Base-by-base conservation (phyloP, 306 rosid genomes). In the Hippophae rhamnoides region DNA sequence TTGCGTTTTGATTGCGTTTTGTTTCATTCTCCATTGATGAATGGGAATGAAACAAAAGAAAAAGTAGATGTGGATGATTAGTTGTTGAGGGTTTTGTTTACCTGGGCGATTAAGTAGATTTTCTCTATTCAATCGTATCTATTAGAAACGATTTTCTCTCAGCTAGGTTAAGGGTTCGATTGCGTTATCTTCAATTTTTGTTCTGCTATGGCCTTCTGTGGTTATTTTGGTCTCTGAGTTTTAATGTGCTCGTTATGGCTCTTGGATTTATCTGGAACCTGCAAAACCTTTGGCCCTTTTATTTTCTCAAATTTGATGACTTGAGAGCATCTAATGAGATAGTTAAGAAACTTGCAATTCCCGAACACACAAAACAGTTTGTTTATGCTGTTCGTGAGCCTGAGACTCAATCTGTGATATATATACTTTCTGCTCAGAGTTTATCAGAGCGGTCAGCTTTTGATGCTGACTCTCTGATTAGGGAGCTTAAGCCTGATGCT, bases 281-380 rank as follows among this genome's bases (percentile, higher is more conserved):
- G n/a, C 81, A 76, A 54, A 79, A 73, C 56, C 38, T 77, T 1
- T 89, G 96, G 96, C 90, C 94, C 4, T 83, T 88, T 68, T 69
- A 85, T 0, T 7, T 54, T 9, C 79, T 79, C 41, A 77, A 67
- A 72, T 43, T 41, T 42, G 78, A 85, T 62, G 80, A 89, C 51
- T 60, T 89, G 40, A 74, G 52, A 66, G 67, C 50, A 7, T 89
- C 90, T 2, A 76, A 72, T 48, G 72, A 73, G 40, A 54, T 82
- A 49, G 94, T 89, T 26, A 42, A 61, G 27, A 83, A 85, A 38
- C 84, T 89, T 46, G 13, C 61, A 3, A 48, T 89, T 13, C 79
- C 94, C 0, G 80, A 89, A 5, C 73, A 68, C 41, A 83, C 94
- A 0, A 89, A 89, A 57, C 83, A 81, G 41, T 89, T 89, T 56